A percentile compares a stretch with the other conserved stretches of the same genome.
Evolutionary conservation across 2,329 filamentous ascomycete species (phyloP).

Genomic region (Ceratocystis smalleyi): DNA sequence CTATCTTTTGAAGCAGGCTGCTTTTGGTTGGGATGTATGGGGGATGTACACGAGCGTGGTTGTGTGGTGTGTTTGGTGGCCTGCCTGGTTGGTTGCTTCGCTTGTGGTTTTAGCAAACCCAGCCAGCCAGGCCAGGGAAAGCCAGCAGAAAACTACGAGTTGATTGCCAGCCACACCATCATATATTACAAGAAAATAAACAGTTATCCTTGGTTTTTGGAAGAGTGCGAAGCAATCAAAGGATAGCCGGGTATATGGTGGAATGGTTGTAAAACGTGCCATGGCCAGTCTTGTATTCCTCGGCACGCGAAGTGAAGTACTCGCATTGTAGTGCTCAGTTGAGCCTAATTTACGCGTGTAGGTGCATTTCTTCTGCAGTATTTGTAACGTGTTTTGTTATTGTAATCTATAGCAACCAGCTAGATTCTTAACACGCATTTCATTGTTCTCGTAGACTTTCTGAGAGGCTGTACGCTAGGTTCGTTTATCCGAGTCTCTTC

Average conservation of each 20-base stretch:
- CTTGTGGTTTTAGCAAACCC: constrained; percentile 32
- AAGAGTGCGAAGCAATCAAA: too few species aligned
- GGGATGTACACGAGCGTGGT: constrained; percentile 79
- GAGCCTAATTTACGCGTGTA: not conserved
- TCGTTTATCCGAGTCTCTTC: constrained; percentile 19
- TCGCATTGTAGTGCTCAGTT: too few species aligned
- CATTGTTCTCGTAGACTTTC: constrained; percentile 9
- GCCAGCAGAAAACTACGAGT: too few species aligned
- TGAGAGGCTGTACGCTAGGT: not conserved
- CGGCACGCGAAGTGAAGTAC: too few species aligned
- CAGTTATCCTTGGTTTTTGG: too few species aligned
- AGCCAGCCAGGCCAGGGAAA: too few species aligned
- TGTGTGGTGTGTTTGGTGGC: constrained; percentile 94
- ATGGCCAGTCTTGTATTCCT: too few species aligned
- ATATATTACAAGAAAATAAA: too few species aligned
- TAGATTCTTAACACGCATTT: constrained; percentile 1
- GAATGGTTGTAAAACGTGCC: too few species aligned
- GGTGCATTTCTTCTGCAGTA: not conserved
- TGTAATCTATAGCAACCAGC: not conserved
- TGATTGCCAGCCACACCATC: too few species aligned
- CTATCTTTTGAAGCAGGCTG: constrained; percentile 52
- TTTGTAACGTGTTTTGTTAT: constrained; percentile 6
- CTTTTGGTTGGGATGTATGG: constrained; percentile 79
- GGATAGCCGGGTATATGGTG: too few species aligned
- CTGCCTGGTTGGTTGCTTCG: constrained; percentile 62